Evolutionary conservation across 306 rosid species (phyloP), one percentile per base, ranked within the genome.

Genomic region (Carpinus fangiana): DNA sequence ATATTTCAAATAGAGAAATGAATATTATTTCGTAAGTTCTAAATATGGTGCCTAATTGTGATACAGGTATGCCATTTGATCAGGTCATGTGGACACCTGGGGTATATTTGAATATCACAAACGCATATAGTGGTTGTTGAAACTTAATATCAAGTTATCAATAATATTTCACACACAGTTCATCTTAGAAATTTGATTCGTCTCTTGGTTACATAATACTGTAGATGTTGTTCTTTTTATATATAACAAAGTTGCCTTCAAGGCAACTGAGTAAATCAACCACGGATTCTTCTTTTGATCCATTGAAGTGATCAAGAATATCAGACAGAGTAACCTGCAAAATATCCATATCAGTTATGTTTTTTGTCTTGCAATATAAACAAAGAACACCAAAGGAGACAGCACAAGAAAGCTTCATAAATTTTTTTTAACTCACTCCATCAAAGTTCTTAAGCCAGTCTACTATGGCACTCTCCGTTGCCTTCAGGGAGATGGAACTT

Each of bases 201-300:
- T 54, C 54, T 41, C 41, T 20, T 5, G 34, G 45, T 84, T 83
- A 89, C 93, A 93, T 67, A 41, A 83, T 79, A 89, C 79, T 88
- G 80, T 91, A 93, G 59, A 84, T 43, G 53, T 78, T 70, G 23
- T 87, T 86, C 80, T 90, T 93, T 70, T 60, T 87, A 76, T 85
- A 90, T 76, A 93, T 89, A 11, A 76, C 61, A 86, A 93, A 93
- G 59, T 91, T 92, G 73, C 86, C 65, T 86, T 93, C 93, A 55
- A 91, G 96, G 79, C 69, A 67, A 81, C 31, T 81, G n/a, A 91
- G 85, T 48, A 90, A 54, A 73, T 82, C 88, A 52, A 85, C 80
- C 77, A 93, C 76, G 28, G 83, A 86, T 72, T 86, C 85, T 86
- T 87, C 83, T 62, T 70, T 78, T 38, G 90, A 87, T 72, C 90